Percentiles rank a stretch among this genome's conserved stretches.
These are phyloP conservation scores for Xylariaceae sp. DNA, from an alignment of 2,329 filamentous ascomycete species.

Conservation along the genomic window DNA sequence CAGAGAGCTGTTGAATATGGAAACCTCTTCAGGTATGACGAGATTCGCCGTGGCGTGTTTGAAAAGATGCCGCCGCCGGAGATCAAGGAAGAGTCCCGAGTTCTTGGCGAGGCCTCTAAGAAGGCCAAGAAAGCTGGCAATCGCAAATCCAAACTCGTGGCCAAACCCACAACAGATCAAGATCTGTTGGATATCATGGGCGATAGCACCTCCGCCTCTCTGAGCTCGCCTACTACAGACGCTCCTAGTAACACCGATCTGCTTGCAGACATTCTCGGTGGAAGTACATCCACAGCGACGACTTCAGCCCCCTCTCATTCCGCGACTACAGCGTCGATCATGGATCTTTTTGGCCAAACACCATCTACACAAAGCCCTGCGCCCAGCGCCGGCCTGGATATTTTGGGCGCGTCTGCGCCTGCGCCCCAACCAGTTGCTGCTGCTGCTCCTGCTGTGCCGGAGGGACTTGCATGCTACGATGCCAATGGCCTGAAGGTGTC, in stretches of 20 bases:
- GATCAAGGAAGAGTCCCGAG: conserved; percentile 90
- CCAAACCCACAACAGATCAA: conserved; percentile 76
- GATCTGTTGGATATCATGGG: conserved; percentile 94
- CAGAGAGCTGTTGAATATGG: conserved; percentile 93
- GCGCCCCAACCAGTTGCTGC: conserved; percentile 41
- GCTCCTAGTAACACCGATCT: conserved; percentile 75
- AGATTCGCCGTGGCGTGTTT: conserved; percentile 80
- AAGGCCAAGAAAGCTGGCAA: conserved; percentile 63
- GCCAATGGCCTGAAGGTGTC: conserved; percentile 79
- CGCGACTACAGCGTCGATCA: conserved; percentile 66
- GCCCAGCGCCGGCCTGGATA: conserved; percentile 42
- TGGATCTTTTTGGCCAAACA: conserved; percentile 71
- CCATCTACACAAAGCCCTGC: conserved; percentile 42
- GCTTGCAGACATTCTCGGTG: conserved; percentile 78
- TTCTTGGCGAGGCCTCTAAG: conserved; percentile 74
- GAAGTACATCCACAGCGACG: conserved; percentile 49
- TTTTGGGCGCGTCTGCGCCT: conserved; percentile 44
- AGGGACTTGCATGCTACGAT: conserved; percentile 69
- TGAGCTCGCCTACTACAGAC: conserved; percentile 49
- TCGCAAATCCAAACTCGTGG: conserved; percentile 64
- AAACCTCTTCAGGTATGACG: conserved; percentile 87
- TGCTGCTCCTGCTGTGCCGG: conserved; percentile 41
- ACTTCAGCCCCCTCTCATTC: conserved; percentile 48
- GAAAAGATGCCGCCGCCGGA: conserved; percentile 98
- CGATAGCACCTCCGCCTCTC: conserved; percentile 59